phyloP scores from a whole-genome alignment of 768 basidiomycete genomes.

The Pleurotus ostreatus region DNA sequence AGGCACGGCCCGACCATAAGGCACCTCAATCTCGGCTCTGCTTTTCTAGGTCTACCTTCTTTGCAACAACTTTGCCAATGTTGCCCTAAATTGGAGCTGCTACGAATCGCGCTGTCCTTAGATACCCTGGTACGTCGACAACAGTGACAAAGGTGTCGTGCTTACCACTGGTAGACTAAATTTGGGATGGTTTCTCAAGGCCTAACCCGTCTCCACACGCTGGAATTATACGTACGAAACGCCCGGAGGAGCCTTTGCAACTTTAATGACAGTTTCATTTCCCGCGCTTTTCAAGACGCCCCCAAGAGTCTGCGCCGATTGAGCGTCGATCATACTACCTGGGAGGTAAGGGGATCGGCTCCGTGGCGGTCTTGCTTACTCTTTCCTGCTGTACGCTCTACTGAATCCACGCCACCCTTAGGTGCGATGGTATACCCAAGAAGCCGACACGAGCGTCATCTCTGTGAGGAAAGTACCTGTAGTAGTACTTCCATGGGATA shows the following conservation, averaged over 20 bases:
- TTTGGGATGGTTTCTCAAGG: neutral
- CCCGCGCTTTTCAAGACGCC: neutral
- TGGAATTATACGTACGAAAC: neutral
- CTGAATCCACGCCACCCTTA: neutral
- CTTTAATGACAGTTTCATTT: neutral
- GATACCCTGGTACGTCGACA: neutral
- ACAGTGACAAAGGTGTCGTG: neutral
- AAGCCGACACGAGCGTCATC: neutral
- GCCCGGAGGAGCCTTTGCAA: neutral
- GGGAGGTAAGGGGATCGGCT: neutral
- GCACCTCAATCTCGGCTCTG: constrained; percentile 20
- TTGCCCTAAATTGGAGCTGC: constrained; percentile 18
- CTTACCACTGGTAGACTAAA: neutral
- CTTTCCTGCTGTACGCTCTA: neutral
- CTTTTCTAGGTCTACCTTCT: constrained; percentile 19
- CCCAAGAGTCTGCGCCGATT: constrained; percentile 1
- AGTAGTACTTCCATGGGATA: neutral
- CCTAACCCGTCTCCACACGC: neutral
- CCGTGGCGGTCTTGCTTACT: no score
- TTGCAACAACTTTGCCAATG: constrained; percentile 15
- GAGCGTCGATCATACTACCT: neutral
- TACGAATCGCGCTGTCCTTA: constrained; percentile 1
- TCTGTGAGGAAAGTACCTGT: neutral
- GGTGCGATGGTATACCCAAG: neutral
- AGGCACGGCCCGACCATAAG: constrained; percentile 26